A percentile compares a stretch with the other conserved stretches of the same genome.
Evolutionary conservation across 805 yeast genomes (phyloP).

Genomic region (Ogataea degrootiae): DNA sequence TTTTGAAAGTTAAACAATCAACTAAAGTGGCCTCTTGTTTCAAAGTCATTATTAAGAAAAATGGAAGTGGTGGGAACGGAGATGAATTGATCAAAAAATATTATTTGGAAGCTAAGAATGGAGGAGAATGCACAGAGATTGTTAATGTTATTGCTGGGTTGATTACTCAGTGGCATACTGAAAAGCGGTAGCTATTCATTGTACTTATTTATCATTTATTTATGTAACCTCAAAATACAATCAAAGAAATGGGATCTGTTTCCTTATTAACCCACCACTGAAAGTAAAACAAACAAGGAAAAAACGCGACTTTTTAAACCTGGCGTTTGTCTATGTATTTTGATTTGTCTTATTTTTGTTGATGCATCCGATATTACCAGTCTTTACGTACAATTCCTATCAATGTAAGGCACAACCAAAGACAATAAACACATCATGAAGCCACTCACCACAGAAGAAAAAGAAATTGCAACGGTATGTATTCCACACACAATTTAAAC

Average conservation of each 20-base stretch:
- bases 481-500: neutral
- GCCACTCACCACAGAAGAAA: constrained; percentile 23
- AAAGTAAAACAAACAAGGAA: no score
- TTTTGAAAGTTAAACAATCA: constrained; percentile 70
- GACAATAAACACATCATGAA: constrained; percentile 16
- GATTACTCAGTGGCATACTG: constrained; percentile 40
- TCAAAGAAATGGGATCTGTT: no score
- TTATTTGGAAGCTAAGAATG: constrained; percentile 72
- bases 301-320: neutral
- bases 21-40: constrained; percentile 72
- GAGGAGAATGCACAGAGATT: constrained; percentile 64
- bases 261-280: no score
- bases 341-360: neutral
- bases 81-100: constrained; percentile 69
- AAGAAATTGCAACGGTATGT: constrained; percentile 31
- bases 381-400: neutral
- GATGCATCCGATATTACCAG: neutral
- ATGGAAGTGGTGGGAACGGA: neutral
- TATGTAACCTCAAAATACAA: no score
- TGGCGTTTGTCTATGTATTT: neutral
- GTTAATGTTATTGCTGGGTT: constrained; percentile 63
- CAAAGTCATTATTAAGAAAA: constrained; percentile 65
- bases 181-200: neutral
- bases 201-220: neutral
- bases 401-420: neutral